Conservation (phyloP, 495 filamentous ascomycete genomes). For the Melanomma pulvis-pyrius region DNA sequence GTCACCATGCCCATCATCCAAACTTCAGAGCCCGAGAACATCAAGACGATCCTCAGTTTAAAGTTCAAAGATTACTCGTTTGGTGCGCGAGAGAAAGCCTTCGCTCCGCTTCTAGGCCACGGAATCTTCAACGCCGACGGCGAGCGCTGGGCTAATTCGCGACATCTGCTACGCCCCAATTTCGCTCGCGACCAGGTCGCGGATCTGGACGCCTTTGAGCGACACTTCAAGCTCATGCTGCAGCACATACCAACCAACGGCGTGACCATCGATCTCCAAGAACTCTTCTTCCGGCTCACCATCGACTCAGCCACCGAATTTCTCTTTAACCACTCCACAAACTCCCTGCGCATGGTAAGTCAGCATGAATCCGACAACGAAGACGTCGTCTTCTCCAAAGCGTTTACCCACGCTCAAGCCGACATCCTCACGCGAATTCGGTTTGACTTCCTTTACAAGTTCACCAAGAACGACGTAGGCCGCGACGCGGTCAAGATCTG, state of each 20-base stretch:
- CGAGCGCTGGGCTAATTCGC: constrained; percentile 64
- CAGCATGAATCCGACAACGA: constrained; percentile 13
- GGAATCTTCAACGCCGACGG: constrained; percentile 76
- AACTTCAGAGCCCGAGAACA: constrained; percentile 65
- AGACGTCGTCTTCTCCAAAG: constrained; percentile 34
- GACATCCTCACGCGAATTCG: constrained; percentile 23
- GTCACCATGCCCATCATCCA: constrained; percentile 42
- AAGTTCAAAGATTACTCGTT: constrained; percentile 65
- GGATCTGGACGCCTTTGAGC: constrained; percentile 62
- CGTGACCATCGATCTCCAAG: constrained; percentile 62
- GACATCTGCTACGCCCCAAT: constrained; percentile 64
- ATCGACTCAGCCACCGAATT: constrained; percentile 75
- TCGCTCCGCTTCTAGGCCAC: constrained; percentile 62
- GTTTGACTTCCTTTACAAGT: constrained; percentile 7
- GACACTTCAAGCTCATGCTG: constrained; percentile 59
- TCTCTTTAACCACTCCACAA: constrained; percentile 64
- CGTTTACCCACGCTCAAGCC: constrained; percentile 35
- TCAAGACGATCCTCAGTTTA: constrained; percentile 63
- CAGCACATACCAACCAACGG: constrained; percentile 53
- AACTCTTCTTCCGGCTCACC: constrained; percentile 66
- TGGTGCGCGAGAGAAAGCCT: constrained; percentile 51
- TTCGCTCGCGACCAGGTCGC: constrained; percentile 64
- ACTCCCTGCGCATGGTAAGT: constrained; percentile 43
- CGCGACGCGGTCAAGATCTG: constrained; percentile 50
- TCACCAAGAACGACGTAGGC: constrained; percentile 36